Evolutionary conservation across 2,329 filamentous ascomycete species (phyloP), one percentile per base, ranked within the genome.

Genomic region (Alternaria sp.): DNA sequence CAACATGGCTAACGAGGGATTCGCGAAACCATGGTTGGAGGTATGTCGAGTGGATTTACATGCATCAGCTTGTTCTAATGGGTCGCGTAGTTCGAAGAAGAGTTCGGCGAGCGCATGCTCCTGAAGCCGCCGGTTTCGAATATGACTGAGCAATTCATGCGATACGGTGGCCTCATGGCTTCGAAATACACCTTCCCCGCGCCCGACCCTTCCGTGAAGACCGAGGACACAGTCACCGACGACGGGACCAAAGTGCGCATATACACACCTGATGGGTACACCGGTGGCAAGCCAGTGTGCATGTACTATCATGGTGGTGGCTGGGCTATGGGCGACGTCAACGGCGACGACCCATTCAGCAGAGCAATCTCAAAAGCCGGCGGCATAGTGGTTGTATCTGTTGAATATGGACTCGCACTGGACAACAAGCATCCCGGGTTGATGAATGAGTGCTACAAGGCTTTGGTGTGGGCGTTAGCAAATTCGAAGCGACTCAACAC

Each of bases 231-330:
- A 21, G 65, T 63, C 8, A 77, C 74, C 15, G 59, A 68, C 4
- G 63, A 67, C 28, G 76, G 71, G 1, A 56, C 77, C 8, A 76
- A 75, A 58, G 65, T 78, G 3, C 74, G 78, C 26, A 69, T 80
- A n/a, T 80, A 80, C 54, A 79, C 72, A 1, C 78, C 78, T 4
- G 56, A 73, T 26, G 71, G 69, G 6, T 78, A 78, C 40, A 61
- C 56, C 8, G 72, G 72, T 10, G 68, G 65, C 15, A 79, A 73
- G 21, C 78, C 78, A 6, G 71, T 77, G 8, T 74, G 77, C 26
- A 59, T 81, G 13, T 80, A 79, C 47, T 77, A 67, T 36, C 79
- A 81, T 64, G 73, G 78, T 30, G 79, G 79, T 43, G 79, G 78
- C 6, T 81, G 77, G 78, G 76, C 77, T 5, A 77, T 80, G 73